Base-by-base conservation (phyloP, 2,329 filamentous ascomycete genomes). In the Paraconiothyrium sp. region DNA sequence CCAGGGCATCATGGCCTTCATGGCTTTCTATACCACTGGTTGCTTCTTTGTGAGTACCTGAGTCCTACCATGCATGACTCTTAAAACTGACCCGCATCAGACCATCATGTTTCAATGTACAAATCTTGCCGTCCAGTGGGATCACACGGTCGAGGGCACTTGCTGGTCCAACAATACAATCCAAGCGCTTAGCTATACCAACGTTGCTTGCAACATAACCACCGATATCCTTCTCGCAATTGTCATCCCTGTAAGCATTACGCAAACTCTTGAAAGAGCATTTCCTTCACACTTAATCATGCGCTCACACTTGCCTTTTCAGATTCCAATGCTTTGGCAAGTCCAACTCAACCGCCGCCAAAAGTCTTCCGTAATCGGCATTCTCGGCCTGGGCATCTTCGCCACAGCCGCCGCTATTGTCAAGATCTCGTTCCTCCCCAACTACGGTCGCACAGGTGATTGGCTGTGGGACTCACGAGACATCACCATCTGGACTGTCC, bases 21-120 rank as follows among this genome's bases (percentile, higher is more conserved):
- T 85, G 63, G 67, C 73, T 9, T 63, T 78, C 22, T 84, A 84
- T 61, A 81, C 78, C 2, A 62, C 81, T 3, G 77, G 77, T 4
- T 83, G 82, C 65, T 79, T 81, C 58, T 76, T 84, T 72, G 67
- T 69, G 64, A 51, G 64, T 61, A 10, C 10, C 9, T 14, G 2
- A 5, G 16, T 52, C 3, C 8, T 52, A 11, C 14, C 22, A 16
- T 13, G 13, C 27, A 14, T 22, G 2, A 35, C n/a, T 22, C 2
- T 8, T 11, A 16, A 43, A 20, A 16, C 32, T 51, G 2, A 55
- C 24, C 22, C 48, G 16, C 54, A n/a, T 9, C 37, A 69, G 65
- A 85, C 84, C 0, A 63, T 85, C 1, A 59, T 85, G 1, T 69
- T 85, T 1, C 83, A 86, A 60, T 86, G 84, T 52, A 79, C 76